phyloP scores from a whole-genome alignment of 805 yeast genomes.

The Wickerhamiella azymoides region DNA sequence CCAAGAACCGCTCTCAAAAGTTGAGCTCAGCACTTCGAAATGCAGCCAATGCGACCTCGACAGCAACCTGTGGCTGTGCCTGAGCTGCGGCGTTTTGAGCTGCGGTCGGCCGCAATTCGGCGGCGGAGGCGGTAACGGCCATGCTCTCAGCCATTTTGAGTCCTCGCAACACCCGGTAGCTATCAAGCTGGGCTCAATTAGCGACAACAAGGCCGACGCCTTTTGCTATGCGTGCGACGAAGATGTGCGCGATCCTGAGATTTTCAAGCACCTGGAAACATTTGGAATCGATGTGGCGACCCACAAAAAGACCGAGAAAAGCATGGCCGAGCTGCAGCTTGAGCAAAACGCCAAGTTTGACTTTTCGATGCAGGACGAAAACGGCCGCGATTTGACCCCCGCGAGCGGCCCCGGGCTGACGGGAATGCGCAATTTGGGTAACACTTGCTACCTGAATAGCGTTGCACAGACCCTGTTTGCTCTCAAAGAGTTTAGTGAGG shows the following conservation, averaged over 20 bases:
- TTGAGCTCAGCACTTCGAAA: too few species aligned
- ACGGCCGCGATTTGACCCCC: constrained; percentile 51
- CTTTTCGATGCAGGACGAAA: constrained; percentile 59
- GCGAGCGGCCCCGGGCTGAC: constrained; percentile 66
- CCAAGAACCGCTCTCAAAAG: constrained; percentile 24
- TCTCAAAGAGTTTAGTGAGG: constrained; percentile 24
- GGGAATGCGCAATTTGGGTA: constrained; percentile 82
- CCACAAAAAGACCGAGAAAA: constrained; percentile 66
- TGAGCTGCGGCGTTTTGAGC: constrained; percentile 80
- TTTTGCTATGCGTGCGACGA: constrained; percentile 85
- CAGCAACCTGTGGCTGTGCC: constrained; percentile 84
- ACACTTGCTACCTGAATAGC: constrained; percentile 81
- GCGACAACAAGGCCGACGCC: constrained; percentile 63
- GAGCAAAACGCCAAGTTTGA: constrained; percentile 94
- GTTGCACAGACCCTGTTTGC: constrained; percentile 58
- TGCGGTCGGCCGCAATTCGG: constrained; percentile 96
- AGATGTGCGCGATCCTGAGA: constrained; percentile 62
- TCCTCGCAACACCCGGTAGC: constrained; percentile 60
- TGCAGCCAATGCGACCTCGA: constrained; percentile 33
- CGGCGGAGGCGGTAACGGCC: constrained; percentile 85
- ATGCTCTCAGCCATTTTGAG: constrained; percentile 65
- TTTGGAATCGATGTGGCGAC: constrained; percentile 54
- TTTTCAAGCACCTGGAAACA: constrained; percentile 34
- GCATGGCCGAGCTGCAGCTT: constrained; percentile 73
- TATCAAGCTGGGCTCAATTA: constrained; percentile 78